phyloP scores from a whole-genome alignment of 2,329 filamentous ascomycete species.

The Hirsutella minnesotensis region DNA sequence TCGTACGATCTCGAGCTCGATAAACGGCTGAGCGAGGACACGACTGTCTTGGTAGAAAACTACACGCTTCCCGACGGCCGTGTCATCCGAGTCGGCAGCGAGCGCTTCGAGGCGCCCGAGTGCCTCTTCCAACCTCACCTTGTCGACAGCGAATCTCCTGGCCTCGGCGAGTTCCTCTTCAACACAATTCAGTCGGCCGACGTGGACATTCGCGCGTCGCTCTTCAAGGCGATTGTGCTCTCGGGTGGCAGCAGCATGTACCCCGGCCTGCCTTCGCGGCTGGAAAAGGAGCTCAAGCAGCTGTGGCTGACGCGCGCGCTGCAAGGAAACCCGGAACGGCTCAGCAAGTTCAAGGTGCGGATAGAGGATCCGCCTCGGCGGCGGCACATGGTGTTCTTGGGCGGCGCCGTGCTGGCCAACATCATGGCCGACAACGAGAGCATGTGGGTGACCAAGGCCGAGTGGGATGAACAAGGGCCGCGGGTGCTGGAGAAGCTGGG shows the following conservation, averaged over 20 bases:
- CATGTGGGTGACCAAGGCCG: slow-evolving; percentile 97
- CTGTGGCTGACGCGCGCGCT: slow-evolving; percentile 91
- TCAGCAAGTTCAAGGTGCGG: slow-evolving; percentile 98
- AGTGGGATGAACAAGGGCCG: slow-evolving; percentile 90
- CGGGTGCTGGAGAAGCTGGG: slow-evolving; percentile 85
- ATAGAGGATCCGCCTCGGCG: slow-evolving; percentile 95
- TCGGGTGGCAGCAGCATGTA: slow-evolving; percentile 99
- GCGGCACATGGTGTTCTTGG: slow-evolving; percentile 98
- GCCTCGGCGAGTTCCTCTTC: slow-evolving; percentile 94
- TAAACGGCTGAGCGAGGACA: slow-evolving; percentile 92
- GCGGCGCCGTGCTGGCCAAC: slow-evolving; percentile 90
- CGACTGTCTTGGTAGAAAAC: slow-evolving; percentile 90
- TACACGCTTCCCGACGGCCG: slow-evolving; percentile 95
- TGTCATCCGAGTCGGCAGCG: slow-evolving; percentile 89
- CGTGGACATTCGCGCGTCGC: slow-evolving; percentile 82
- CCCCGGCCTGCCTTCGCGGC: slow-evolving; percentile 79
- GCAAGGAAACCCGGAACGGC: slow-evolving; percentile 78
- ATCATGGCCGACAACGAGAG: slow-evolving; percentile 98
- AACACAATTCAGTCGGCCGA: slow-evolving; percentile 96
- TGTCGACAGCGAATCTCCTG: slow-evolving; percentile 93
- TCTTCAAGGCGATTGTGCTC: slow-evolving; percentile 96
- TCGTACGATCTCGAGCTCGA: slow-evolving; percentile 96
- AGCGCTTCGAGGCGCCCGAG: slow-evolving; percentile 95
- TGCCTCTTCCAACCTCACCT: slow-evolving; percentile 98
- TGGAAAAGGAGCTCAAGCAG: slow-evolving; percentile 99